These are phyloP conservation scores for Parastagonospora avenae DNA, from an alignment of 2,329 filamentous ascomycete genomes.

Conservation along the genomic window DNA sequence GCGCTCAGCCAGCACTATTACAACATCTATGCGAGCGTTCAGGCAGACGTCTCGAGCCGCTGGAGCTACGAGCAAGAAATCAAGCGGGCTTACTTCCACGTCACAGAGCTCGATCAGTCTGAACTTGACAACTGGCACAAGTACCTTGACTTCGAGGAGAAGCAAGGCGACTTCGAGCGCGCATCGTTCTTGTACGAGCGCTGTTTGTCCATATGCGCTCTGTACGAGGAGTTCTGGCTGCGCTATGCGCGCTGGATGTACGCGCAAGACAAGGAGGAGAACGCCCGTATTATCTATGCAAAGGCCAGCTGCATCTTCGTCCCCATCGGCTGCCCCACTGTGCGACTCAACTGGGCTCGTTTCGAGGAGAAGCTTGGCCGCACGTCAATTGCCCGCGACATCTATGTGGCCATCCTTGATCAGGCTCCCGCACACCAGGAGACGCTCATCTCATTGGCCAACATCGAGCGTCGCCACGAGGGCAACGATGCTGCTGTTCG, in stretches of 20 bases:
- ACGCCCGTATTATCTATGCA: slow-evolving; percentile 89
- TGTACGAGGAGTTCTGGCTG: slow-evolving; percentile 98
- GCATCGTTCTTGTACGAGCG: slow-evolving; percentile 89
- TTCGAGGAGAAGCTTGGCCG: slow-evolving; percentile 88
- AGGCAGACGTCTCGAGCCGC: slow-evolving; percentile 86
- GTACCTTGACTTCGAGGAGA: slow-evolving; percentile 94
- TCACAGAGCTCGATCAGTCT: slow-evolving; percentile 84
- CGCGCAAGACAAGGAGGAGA: slow-evolving; percentile 77
- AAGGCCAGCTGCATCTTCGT: slow-evolving; percentile 84
- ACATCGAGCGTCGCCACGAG: slow-evolving; percentile 80
- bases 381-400: slow-evolving; percentile 77
- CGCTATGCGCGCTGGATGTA: slow-evolving; percentile 95
- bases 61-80: slow-evolving; percentile 96
- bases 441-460: slow-evolving; percentile 85
- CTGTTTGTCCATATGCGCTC: slow-evolving; percentile 87
- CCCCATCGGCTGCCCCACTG: slow-evolving; percentile 80
- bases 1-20: slow-evolving; percentile 83
- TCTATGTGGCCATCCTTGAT: slow-evolving; percentile 80
- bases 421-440: slow-evolving; percentile 82
- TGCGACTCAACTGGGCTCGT: slow-evolving; percentile 88
- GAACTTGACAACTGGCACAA: slow-evolving; percentile 93
- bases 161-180: slow-evolving; percentile 75
- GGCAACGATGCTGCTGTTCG: slow-evolving; percentile 84
- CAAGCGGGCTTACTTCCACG: slow-evolving; percentile 95
- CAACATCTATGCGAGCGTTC: slow-evolving; percentile 78